These are phyloP conservation scores for Saccharomycopsis malanga DNA, from an alignment of 805 yeast genomes.

Conservation along the genomic window DNA sequence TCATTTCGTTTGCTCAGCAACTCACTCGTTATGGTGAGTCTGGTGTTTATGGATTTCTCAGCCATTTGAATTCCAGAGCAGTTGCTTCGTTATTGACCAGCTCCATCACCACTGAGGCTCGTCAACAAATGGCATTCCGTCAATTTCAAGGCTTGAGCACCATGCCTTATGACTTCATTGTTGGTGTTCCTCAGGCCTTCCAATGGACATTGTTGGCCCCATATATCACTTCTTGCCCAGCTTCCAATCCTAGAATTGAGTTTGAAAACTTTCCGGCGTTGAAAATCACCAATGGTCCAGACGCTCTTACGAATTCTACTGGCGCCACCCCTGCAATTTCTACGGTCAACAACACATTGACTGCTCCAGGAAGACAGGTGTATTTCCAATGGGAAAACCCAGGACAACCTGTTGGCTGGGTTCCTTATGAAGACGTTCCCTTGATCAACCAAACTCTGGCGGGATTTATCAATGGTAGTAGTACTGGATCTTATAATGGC, in stretches of 20 bases:
- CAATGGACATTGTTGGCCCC: neutral
- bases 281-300: neutral
- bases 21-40: neutral
- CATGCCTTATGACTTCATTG: constrained; percentile 1
- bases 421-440: neutral
- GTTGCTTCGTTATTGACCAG: neutral
- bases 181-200: neutral
- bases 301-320: neutral
- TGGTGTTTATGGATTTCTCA: neutral
- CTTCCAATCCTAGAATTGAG: neutral
- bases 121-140: neutral
- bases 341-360: neutral
- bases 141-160: neutral
- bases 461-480: neutral
- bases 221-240: constrained; percentile 1
- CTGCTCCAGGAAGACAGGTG: neutral
- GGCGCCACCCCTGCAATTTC: neutral
- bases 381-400: neutral
- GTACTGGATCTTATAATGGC: neutral
- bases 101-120: neutral
- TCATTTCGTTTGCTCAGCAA: neutral
- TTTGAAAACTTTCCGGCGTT: neutral
- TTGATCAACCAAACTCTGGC: neutral
- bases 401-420: neutral
- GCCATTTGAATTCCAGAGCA: constrained; percentile 1